These are phyloP conservation scores for Tricholoma saponaceum DNA, from an alignment of 768 basidiomycete genomes.

Conservation along the genomic window DNA sequence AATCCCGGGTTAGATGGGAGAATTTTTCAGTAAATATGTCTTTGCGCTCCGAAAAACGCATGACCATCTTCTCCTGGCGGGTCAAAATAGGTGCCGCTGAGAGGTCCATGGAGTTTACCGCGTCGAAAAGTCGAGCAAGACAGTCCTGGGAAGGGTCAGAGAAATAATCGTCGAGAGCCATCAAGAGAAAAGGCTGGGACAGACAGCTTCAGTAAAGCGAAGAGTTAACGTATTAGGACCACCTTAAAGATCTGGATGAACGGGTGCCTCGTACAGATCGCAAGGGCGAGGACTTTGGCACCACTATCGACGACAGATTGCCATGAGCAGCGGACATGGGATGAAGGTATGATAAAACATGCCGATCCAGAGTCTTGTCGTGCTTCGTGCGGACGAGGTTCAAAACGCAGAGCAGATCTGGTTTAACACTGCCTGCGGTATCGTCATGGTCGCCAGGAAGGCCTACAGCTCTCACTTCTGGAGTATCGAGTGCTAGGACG, in stretches of 20 bases:
- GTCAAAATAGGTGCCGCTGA: slow-evolving; percentile 74
- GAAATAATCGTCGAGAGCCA: slow-evolving; percentile 96
- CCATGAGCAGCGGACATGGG: not conserved
- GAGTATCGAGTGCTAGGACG: slow-evolving; percentile 68
- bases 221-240: slow-evolving; percentile 9
- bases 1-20: slow-evolving; percentile 25
- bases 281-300: slow-evolving; percentile 91
- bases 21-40: slow-evolving; percentile 92
- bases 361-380: slow-evolving; percentile 80
- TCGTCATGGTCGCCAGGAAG: slow-evolving; percentile 32
- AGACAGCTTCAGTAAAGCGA: slow-evolving; percentile 6
- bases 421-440: slow-evolving; percentile 24
- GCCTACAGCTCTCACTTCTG: slow-evolving; percentile 32
- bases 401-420: slow-evolving; percentile 78
- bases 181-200: slow-evolving; percentile 81
- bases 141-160: slow-evolving; percentile 85
- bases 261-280: slow-evolving; percentile 89
- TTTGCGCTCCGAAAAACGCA: slow-evolving; percentile 87
- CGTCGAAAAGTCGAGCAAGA: slow-evolving; percentile 85
- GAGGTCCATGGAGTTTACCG: slow-evolving; percentile 89
- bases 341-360: slow-evolving; percentile 16
- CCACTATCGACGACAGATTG: slow-evolving; percentile 48
- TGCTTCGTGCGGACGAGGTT: slow-evolving; percentile 91
- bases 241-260: slow-evolving; percentile 97
- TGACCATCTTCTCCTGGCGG: slow-evolving; percentile 80